These are phyloP conservation scores for Globisporangium orthogonon DNA, from an alignment of 352 stramenopile genomes.

Conservation along the genomic window DNA sequence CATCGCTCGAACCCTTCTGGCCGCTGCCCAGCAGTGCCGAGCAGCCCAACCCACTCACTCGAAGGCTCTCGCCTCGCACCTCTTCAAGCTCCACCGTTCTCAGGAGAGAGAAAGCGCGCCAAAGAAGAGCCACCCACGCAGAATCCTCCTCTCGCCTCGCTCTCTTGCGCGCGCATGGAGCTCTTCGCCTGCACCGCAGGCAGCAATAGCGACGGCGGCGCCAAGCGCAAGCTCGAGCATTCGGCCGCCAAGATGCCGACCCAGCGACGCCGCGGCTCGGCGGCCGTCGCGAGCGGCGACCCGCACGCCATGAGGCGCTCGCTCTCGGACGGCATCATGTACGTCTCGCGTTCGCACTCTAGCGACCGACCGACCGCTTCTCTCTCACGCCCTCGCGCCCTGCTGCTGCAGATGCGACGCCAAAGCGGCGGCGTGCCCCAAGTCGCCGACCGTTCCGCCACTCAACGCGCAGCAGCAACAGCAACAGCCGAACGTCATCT, in stretches of 20 bases:
- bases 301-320: constrained; percentile 41
- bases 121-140: constrained; percentile 2
- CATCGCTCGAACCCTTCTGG: background rate
- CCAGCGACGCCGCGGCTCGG: constrained; percentile 33
- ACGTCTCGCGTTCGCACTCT: constrained; percentile 9
- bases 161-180: constrained; percentile 1
- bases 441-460: constrained; percentile 18
- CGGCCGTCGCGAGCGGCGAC: constrained; percentile 13
- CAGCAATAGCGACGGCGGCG: constrained; percentile 11
- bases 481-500: constrained; percentile 27
- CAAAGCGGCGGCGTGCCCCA: constrained; percentile 16
- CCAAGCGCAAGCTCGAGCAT: constrained; percentile 63
- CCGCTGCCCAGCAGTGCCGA: background rate
- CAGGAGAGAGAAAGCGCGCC: background rate
- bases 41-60: background rate
- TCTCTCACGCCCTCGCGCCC: background rate
- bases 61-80: background rate
- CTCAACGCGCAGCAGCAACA: constrained; percentile 15
- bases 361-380: too few relatives aligned
- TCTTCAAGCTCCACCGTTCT: constrained; percentile 4
- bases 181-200: constrained; percentile 9
- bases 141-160: background rate
- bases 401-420: constrained; percentile 6
- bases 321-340: constrained; percentile 74
- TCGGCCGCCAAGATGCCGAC: constrained; percentile 11